A percentile compares a stretch with the other conserved stretches of the same genome.
phyloP scores from a whole-genome alignment of 345 rosid genomes.

The Firmiana major region DNA sequence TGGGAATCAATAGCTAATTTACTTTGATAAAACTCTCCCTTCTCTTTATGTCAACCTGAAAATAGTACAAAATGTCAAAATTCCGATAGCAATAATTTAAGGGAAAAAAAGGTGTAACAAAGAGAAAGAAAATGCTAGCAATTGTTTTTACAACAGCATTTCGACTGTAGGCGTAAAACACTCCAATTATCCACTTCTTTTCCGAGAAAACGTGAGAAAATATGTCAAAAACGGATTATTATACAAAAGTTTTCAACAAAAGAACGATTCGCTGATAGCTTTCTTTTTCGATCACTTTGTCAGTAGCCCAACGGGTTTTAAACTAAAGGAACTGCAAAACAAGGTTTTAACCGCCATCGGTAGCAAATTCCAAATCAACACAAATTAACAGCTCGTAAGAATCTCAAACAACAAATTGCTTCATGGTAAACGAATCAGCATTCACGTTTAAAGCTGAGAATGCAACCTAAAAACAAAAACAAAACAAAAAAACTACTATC shows the following conservation, averaged over 20 bases:
- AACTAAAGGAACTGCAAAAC: neutral
- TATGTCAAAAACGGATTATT: neutral
- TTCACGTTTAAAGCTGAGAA: slow-evolving; percentile 13
- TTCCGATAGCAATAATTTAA: neutral
- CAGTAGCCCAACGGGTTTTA: slow-evolving; percentile 13
- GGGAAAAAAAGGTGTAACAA: neutral
- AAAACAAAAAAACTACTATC: neutral
- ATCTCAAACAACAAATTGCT: slow-evolving; percentile 12
- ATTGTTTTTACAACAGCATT: neutral
- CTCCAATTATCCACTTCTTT: neutral
- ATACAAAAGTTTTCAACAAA: neutral
- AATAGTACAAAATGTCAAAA: neutral
- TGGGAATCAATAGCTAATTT: neutral
- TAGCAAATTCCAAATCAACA: neutral
- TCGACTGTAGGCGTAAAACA: neutral
- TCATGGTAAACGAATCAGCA: slow-evolving; percentile 7
- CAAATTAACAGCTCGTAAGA: neutral
- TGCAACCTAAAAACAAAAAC: slow-evolving; percentile 5
- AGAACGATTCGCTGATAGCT: neutral
- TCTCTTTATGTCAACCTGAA: slow-evolving; percentile 3
- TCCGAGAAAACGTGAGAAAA: slow-evolving; percentile 16
- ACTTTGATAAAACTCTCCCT: neutral
- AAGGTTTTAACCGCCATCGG: neutral
- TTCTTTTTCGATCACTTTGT: slow-evolving; percentile 14
- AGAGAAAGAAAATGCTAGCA: neutral